Evolutionary conservation across 2,329 filamentous ascomycete genomes (phyloP).

Genomic region (Didymosphaeria variabile): DNA sequence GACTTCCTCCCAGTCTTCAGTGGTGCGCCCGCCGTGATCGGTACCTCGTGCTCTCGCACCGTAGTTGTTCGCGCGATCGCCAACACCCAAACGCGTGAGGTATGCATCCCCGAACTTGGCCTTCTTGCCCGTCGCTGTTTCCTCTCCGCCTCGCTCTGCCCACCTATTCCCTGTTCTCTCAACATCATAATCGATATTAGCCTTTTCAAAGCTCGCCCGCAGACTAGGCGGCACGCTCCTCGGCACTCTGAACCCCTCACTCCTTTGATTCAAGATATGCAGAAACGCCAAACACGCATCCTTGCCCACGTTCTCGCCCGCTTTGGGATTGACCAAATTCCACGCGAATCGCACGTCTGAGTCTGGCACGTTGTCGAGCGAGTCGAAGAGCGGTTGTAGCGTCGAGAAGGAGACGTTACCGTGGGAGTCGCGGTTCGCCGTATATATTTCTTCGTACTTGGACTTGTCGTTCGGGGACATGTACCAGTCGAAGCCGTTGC

Average conservation of each 20-base stretch:
- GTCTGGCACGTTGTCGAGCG: constrained; percentile 70
- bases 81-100: constrained; percentile 83
- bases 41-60: constrained; percentile 76
- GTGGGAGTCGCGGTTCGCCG: constrained; percentile 85
- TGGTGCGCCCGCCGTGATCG: constrained; percentile 86
- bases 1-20: constrained; percentile 97
- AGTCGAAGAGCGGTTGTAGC: constrained; percentile 84
- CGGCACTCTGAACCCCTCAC: constrained; percentile 94
- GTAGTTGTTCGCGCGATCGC: constrained; percentile 75
- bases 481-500: constrained; percentile 99
- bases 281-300: constrained; percentile 94
- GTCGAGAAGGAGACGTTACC: constrained; percentile 79
- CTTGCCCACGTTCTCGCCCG: constrained; percentile 84
- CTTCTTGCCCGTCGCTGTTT: constrained; percentile 86
- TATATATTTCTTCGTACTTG: constrained; percentile 98
- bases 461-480: constrained; percentile 90
- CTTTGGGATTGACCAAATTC: constrained; percentile 96
- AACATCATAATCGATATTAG: constrained; percentile 95
- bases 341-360: constrained; percentile 89
- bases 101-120: constrained; percentile 98
- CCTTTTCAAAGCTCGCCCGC: constrained; percentile 89
- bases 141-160: constrained; percentile 80
- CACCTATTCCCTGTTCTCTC: constrained; percentile 81
- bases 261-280: constrained; percentile 94
- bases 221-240: constrained; percentile 91